Evolutionary conservation across 768 basidiomycete species (phyloP).

Genomic region (Calocybe indica): DNA sequence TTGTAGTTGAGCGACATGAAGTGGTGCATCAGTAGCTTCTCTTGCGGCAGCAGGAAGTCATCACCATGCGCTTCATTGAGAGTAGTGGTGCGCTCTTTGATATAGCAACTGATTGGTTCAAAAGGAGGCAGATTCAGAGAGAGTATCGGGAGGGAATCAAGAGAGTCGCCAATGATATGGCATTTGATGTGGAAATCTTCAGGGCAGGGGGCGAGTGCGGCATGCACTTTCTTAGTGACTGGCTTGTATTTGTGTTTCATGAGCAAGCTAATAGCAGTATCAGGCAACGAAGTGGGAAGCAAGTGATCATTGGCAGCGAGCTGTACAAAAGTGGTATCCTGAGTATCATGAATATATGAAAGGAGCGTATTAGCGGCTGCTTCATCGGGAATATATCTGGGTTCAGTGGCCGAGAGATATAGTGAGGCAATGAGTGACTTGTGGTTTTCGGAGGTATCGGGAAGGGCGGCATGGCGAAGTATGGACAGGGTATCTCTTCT

Average conservation of each 20-base stretch:
- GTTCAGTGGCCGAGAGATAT: neutral
- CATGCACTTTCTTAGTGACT: constrained; percentile 11
- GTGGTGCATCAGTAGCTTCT: constrained; percentile 23
- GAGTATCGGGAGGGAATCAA: constrained; percentile 9
- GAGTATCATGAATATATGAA: neutral
- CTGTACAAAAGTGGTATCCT: neutral
- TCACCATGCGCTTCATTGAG: constrained; percentile 8
- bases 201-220: constrained; percentile 9
- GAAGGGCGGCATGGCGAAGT: neutral
- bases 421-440: too few relatives aligned
- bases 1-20: constrained; percentile 22
- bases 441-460: neutral
- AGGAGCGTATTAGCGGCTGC: too few relatives aligned
- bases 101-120: constrained; percentile 13
- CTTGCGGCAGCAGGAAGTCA: constrained; percentile 25
- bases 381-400: too few relatives aligned
- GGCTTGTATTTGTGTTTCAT: constrained; percentile 17
- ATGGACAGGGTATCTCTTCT: neutral
- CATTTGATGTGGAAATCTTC: constrained; percentile 13
- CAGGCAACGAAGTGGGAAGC: too few relatives aligned
- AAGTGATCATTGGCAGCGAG: too few relatives aligned
- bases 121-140: constrained; percentile 8
- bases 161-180: constrained; percentile 14
- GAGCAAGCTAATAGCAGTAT: too few relatives aligned
- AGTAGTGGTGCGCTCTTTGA: constrained; percentile 11